These are phyloP conservation scores for Myxozyma vanderwaltii DNA, from an alignment of 805 yeast genomes.

Conservation along the genomic window DNA sequence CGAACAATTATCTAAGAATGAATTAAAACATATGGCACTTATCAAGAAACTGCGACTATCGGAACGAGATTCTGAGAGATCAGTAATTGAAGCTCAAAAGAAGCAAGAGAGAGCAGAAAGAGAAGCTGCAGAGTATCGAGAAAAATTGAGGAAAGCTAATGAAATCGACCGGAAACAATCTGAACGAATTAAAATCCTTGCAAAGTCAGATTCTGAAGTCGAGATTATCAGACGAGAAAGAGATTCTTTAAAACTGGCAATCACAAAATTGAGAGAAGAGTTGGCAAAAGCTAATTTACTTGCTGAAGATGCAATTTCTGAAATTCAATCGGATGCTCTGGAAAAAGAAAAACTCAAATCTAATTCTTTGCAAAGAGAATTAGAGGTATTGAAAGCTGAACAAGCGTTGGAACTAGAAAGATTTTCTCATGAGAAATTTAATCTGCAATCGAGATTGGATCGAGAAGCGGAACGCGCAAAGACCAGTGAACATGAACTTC, in stretches of 20 bases:
- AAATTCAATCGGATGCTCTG: slow-evolving; percentile 39
- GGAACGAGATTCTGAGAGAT: slow-evolving; percentile 46
- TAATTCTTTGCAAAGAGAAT: slow-evolving; percentile 39
- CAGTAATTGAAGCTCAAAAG: slow-evolving; percentile 39
- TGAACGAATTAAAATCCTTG: slow-evolving; percentile 36
- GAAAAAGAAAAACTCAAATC: slow-evolving; percentile 37
- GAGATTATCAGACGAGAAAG: slow-evolving; percentile 33
- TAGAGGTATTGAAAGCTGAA: slow-evolving; percentile 41
- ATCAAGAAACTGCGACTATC: slow-evolving; percentile 62
- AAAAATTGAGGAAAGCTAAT: slow-evolving; percentile 28
- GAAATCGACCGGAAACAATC: slow-evolving; percentile 35
- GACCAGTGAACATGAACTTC: slow-evolving; percentile 35
- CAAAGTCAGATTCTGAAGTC: slow-evolving; percentile 33
- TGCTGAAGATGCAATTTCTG: slow-evolving; percentile 38
- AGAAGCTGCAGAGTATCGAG: slow-evolving; percentile 49
- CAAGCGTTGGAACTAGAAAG: slow-evolving; percentile 44
- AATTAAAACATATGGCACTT: slow-evolving; percentile 64
- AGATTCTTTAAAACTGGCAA: slow-evolving; percentile 25
- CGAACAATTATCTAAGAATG: slow-evolving; percentile 67
- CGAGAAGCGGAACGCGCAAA: slow-evolving; percentile 41
- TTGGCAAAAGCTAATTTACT: slow-evolving; percentile 37
- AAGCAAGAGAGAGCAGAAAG: slow-evolving; percentile 40
- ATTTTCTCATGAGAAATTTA: slow-evolving; percentile 37
- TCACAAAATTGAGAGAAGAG: slow-evolving; percentile 37
- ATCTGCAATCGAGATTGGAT: slow-evolving; percentile 38